Percentiles rank a stretch among this genome's conserved stretches.
Conservation (phyloP, 1,139 yeast genomes). For the Blastobotrys proliferans region DNA sequence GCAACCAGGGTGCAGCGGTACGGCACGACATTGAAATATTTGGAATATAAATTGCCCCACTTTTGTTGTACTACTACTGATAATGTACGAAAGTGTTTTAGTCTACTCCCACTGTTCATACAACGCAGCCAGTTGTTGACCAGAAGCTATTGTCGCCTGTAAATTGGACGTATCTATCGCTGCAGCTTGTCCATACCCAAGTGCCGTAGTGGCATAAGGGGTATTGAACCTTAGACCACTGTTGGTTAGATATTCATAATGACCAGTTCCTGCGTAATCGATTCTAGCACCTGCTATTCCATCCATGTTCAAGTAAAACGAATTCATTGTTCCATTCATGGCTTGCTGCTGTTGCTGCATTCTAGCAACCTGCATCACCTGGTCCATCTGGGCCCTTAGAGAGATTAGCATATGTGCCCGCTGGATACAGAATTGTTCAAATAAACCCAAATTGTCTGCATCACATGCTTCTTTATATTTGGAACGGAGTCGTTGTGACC, state of each 20-base stretch:
- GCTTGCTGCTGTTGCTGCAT: neutral
- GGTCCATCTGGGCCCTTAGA: neutral
- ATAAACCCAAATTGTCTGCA: neutral
- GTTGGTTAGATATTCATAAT: neutral
- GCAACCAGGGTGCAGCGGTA: no score
- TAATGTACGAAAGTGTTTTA: neutral
- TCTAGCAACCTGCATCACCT: neutral
- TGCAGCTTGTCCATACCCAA: neutral
- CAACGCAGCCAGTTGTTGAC: neutral
- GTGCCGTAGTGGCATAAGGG: neutral
- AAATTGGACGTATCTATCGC: neutral
- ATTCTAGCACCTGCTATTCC: neutral
- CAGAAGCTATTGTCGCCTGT: neutral
- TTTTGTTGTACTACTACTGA: neutral
- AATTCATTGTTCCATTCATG: neutral
- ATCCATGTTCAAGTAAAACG: neutral
- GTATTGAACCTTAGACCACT: slow-evolving; percentile 1
- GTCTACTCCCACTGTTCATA: neutral
- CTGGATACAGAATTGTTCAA: neutral
- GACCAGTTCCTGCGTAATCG: neutral
- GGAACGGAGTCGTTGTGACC: slow-evolving; percentile 3
- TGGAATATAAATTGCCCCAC: no score
- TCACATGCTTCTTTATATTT: neutral
- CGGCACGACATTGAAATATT: no score
- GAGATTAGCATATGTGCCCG: neutral